Percentiles rank a stretch among this genome's conserved stretches.
Conservation (phyloP, 768 basidiomycete genomes). For the Amylocystis lapponica region DNA sequence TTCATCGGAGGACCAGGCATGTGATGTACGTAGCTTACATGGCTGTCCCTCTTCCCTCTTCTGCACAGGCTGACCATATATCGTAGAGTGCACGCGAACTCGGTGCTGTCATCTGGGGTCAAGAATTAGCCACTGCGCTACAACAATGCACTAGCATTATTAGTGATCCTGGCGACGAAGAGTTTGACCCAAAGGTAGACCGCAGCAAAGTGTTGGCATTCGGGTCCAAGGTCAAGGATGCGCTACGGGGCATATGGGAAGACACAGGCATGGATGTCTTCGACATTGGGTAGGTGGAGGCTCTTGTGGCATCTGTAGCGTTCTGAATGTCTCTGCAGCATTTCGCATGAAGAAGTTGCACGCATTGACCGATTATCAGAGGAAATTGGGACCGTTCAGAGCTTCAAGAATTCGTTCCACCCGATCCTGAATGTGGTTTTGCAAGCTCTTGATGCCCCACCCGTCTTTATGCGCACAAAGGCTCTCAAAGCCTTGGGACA, state of each 20-base stretch:
- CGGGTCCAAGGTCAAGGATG: constrained; percentile 51
- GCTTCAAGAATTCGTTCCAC: constrained; percentile 73
- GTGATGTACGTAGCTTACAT: constrained; percentile 50
- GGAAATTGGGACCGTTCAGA: constrained; percentile 71
- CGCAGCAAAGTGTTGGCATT: constrained; percentile 38
- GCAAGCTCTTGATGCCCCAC: constrained; percentile 72
- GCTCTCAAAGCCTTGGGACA: constrained; percentile 86
- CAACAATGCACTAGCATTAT: constrained; percentile 51
- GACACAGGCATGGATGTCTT: constrained; percentile 69
- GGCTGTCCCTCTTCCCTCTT: background rate
- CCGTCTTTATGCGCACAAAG: constrained; percentile 92
- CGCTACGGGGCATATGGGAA: constrained; percentile 72
- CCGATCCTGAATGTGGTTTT: constrained; percentile 79
- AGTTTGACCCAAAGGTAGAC: constrained; percentile 28
- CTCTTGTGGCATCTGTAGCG: background rate
- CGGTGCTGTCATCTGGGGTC: constrained; percentile 71
- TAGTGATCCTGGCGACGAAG: constrained; percentile 31
- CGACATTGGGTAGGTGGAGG: constrained; percentile 59
- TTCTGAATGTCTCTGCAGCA: constrained; percentile 22
- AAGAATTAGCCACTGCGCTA: constrained; percentile 72
- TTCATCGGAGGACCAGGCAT: constrained; percentile 74
- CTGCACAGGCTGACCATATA: background rate
- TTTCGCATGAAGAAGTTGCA: constrained; percentile 64
- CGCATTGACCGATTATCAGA: constrained; percentile 69
- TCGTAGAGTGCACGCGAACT: constrained; percentile 79